Evolutionary conservation across 257 asterid species (phyloP).

Genomic region (Solanum boliviense): DNA sequence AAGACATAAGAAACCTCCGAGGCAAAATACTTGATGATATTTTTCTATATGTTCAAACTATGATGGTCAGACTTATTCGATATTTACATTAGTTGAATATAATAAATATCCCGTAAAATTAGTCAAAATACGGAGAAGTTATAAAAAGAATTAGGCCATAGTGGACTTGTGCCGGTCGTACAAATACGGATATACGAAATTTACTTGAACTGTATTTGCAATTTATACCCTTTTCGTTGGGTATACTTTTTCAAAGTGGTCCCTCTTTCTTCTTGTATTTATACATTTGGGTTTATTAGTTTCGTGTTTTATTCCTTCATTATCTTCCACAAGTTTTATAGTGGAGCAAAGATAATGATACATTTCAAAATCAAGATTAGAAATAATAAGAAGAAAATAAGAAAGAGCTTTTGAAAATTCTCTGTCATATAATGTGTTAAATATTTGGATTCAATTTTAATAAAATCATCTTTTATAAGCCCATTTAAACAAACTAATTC

Average conservation of each 20-base stretch:
- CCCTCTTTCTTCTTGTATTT: not conserved
- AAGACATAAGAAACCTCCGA: not conserved
- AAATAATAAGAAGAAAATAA: not conserved
- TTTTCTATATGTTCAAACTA: not conserved
- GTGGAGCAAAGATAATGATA: not conserved
- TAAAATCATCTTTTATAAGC: not conserved
- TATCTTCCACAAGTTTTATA: not conserved
- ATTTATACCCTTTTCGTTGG: not conserved
- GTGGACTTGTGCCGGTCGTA: not conserved
- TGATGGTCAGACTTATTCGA: not conserved
- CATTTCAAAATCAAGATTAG: not conserved
- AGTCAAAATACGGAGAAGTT: fast-evolving
- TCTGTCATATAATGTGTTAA: not conserved
- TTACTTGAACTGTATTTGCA: not conserved
- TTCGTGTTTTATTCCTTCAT: not conserved
- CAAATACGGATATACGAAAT: not conserved
- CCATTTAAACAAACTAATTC: not conserved
- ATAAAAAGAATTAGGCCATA: not conserved
- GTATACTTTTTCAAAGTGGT: not conserved
- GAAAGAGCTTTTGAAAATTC: not conserved
- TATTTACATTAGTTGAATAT: not conserved
- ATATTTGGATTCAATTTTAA: not conserved
- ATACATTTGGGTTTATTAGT: not conserved
- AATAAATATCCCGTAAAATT: not conserved
- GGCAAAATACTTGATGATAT: not conserved